Base-by-base conservation (phyloP, 768 basidiomycete species). In the Lactarius indigo region DNA sequence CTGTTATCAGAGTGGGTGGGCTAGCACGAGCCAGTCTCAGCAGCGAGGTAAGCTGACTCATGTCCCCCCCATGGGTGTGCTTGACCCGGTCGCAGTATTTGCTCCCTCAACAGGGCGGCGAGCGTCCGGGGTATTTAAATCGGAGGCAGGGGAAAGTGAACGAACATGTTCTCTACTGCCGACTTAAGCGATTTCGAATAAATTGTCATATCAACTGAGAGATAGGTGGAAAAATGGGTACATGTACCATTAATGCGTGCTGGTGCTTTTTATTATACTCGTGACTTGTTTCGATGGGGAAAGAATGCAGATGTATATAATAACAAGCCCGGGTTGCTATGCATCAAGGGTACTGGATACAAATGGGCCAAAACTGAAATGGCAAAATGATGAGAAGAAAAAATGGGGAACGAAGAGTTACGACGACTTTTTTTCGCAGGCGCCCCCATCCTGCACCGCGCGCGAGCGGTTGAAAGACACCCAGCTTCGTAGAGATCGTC, bases 91-190 rank as follows among this genome's bases (percentile, higher is more conserved):
- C 15, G 26, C 64, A 85, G 84, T 78, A 30, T 84, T 85, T 74
- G 82, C 78, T 10, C 75, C 79, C 37, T 73, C 76, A 8, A 54
- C 74, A 50, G 71, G 63, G 58, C 81, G 79, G 65, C 79, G 81
- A 61, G 65, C 70, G 18, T 71, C 78, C 3, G 75, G 76, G 44
- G 79, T 79, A 10, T 86, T 87, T 75, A 80, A 78, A 65, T 83
- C 84, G 81, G 74, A 9, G 69, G 66, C 41, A 68, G 37, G 41
- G 37, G 52, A 39, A 68, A 64, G 63, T 68, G 42, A 64, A n/a
- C 26, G 2, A 0, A n/a, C 28, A 7, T 17, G 13, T 20, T 3
- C 50, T 20, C 20, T 28, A 57, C 23, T n/a, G 56, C 33, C 12
- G 42, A 5, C n/a, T 39, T n/a, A 15, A 26, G 6, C 7, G 12